These are phyloP conservation scores for Pezizomycotina sp. DNA, from an alignment of 2,329 filamentous ascomycete species.

Conservation along the genomic window DNA sequence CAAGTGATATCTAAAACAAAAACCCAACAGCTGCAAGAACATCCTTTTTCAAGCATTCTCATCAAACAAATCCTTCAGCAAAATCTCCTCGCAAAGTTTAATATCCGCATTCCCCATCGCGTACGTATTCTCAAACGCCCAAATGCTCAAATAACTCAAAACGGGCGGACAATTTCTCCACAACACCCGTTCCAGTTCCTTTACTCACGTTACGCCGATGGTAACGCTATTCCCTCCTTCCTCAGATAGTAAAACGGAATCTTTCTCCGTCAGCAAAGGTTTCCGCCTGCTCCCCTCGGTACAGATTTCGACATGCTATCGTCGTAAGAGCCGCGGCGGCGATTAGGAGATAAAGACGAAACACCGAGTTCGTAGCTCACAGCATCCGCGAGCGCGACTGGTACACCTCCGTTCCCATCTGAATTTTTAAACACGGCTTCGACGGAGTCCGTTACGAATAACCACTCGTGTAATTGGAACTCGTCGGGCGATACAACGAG, in stretches of 20 bases:
- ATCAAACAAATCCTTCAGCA: conserved; percentile 64
- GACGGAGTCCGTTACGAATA: conserved; percentile 92
- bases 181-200: conserved; percentile 39
- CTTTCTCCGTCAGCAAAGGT: conserved; percentile 37
- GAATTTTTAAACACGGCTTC: conserved; percentile 59
- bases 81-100: conserved; percentile 43
- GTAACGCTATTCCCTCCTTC: conserved; percentile 47
- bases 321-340: conserved; percentile 17
- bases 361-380: conserved; percentile 16
- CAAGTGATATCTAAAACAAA: too few relatives aligned
- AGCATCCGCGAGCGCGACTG: conserved; percentile 15
- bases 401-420: conserved; percentile 14
- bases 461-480: conserved; percentile 96
- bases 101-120: conserved; percentile 56
- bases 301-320: conserved; percentile 19
- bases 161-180: conserved; percentile 68
- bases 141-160: conserved; percentile 81
- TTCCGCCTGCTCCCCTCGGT: conserved; percentile 25
- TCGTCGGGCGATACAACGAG: conserved; percentile 78
- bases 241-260: conserved; percentile 38
- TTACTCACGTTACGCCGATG: conserved; percentile 35
- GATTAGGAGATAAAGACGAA: conserved; percentile 17
- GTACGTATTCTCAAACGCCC: conserved; percentile 83
- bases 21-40: too few relatives aligned
- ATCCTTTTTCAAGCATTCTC: conserved; percentile 58